Evolutionary conservation across 139 green algal genomes (phyloP).

Genomic region (Chlamydomonas eustigma): DNA sequence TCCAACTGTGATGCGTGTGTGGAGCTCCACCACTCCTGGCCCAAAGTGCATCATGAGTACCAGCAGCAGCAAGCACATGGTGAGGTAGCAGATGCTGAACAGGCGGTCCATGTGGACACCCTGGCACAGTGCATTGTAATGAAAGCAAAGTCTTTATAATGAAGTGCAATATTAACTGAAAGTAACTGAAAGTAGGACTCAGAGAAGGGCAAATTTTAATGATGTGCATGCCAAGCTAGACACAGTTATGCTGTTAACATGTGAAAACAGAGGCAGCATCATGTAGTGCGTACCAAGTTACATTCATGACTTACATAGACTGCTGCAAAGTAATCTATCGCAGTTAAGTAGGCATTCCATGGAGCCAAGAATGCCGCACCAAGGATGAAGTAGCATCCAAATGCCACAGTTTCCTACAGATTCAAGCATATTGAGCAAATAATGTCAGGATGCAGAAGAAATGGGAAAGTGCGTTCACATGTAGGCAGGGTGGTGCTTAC

Average conservation of each 20-base stretch:
- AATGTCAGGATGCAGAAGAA: no score
- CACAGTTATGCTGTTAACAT: no score
- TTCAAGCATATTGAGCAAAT: no score
- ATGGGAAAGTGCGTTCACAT: no score
- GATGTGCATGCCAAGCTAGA: no score
- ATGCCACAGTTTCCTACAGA: no score
- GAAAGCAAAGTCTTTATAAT: no score
- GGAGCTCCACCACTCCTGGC: background rate
- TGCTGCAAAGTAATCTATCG: slow-evolving; percentile 46
- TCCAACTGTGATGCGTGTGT: slow-evolving; percentile 2
- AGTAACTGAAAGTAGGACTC: no score
- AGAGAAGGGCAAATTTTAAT: no score
- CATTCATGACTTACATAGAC: slow-evolving; percentile 7
- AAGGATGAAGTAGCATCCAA: slow-evolving; percentile 29
- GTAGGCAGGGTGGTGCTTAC: no score
- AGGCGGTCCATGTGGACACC: slow-evolving; percentile 65
- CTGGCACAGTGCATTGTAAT: no score
- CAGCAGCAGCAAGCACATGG: slow-evolving; percentile 50
- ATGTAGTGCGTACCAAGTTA: background rate
- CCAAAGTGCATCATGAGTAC: slow-evolving; percentile 10
- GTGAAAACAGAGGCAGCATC: background rate
- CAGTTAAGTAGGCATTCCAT: slow-evolving; percentile 78
- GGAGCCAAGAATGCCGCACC: slow-evolving; percentile 53
- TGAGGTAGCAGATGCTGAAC: slow-evolving; percentile 67
- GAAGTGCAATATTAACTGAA: no score